Percentiles rank a stretch among this genome's conserved stretches.
Evolutionary conservation across 805 yeast genomes (phyloP).

Genomic region (Saccharomycopsis synnaedendra): DNA sequence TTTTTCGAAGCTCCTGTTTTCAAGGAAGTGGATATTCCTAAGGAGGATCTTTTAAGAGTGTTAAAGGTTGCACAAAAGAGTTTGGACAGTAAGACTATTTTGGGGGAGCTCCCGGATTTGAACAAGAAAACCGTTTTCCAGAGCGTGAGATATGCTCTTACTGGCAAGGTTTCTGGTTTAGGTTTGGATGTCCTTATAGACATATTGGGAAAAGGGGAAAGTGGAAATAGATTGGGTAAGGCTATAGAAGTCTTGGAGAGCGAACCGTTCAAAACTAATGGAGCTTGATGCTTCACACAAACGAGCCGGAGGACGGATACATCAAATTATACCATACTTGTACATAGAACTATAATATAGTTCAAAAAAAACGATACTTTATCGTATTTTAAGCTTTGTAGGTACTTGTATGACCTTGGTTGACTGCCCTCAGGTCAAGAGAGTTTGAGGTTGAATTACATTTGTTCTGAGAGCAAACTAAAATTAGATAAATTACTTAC

Average conservation of each 20-base stretch:
- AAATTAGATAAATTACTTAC: no score
- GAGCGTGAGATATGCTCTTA: conserved; percentile 52
- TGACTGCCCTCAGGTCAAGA: no score
- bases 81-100: neutral
- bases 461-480: no score
- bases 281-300: no score
- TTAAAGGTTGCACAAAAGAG: neutral
- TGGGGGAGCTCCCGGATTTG: neutral
- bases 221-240: neutral
- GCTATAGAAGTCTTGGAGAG: neutral
- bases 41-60: neutral
- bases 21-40: neutral
- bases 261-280: no score
- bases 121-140: conserved; percentile 38
- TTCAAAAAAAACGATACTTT: no score
- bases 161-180: conserved; percentile 63
- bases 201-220: conserved; percentile 39
- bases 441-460: no score
- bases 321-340: no score
- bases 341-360: no score
- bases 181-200: conserved; percentile 47
- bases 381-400: no score
- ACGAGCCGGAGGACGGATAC: no score
- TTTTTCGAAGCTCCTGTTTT: conserved; percentile 25
- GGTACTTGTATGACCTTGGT: no score